A percentile compares a stretch with the other conserved stretches of the same genome.
These are phyloP conservation scores for Hygrocybe punicea DNA, from an alignment of 768 basidiomycete species.

Conservation along the genomic window DNA sequence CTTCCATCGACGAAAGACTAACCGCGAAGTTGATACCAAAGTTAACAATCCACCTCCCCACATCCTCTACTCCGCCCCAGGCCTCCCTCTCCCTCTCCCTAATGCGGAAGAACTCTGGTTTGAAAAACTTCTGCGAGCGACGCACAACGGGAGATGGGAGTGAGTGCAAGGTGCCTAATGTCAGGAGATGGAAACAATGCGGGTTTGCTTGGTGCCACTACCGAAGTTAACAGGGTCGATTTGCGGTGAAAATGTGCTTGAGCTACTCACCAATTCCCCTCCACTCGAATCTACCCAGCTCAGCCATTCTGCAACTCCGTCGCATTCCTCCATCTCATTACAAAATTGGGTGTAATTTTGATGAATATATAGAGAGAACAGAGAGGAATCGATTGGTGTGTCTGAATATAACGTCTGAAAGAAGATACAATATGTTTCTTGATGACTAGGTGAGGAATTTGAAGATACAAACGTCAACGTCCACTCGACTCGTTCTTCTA, in stretches of 20 bases:
- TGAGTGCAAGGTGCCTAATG: conserved; percentile 80
- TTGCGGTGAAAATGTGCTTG: background rate
- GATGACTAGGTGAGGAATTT: background rate
- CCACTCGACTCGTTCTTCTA: conserved; percentile 67
- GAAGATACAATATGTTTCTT: background rate
- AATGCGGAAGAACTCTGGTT: conserved; percentile 80
- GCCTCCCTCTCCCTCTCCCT: conserved; percentile 57
- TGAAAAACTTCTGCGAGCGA: conserved; percentile 76
- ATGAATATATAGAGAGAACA: conserved; percentile 87
- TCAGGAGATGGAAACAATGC: conserved; percentile 80
- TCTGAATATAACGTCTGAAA: conserved; percentile 71
- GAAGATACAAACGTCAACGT: conserved; percentile 61
- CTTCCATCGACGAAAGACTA: background rate
- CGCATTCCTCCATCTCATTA: conserved; percentile 68
- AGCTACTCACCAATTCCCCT: conserved; percentile 53
- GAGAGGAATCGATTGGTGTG: conserved; percentile 85
- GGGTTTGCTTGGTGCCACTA: conserved; percentile 71
- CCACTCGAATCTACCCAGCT: conserved; percentile 73
- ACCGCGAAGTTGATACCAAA: background rate
- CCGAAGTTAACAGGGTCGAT: background rate
- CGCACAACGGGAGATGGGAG: conserved; percentile 84
- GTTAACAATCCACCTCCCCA: conserved; percentile 53
- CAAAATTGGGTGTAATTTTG: conserved; percentile 92
- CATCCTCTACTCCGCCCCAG: conserved; percentile 54
- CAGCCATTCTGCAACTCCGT: conserved; percentile 65